Base-by-base conservation (phyloP, 2,329 filamentous ascomycete genomes). In the Pseudogymnoascus sp. region DNA sequence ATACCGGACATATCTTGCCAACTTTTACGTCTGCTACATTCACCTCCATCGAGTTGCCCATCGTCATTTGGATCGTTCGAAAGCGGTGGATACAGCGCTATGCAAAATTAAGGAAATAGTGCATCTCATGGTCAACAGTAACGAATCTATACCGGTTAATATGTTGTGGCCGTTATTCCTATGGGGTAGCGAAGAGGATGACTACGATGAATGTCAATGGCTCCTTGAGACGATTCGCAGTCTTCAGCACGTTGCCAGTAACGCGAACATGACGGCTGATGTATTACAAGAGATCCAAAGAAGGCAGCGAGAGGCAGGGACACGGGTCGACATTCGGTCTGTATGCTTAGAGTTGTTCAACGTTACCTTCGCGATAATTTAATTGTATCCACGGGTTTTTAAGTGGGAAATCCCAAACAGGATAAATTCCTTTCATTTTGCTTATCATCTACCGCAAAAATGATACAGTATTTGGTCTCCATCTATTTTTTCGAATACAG, bases 141-240 rank as follows among this genome's bases (percentile, higher is more conserved):
- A 78, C 14, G 76, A 79, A 33, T 73, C 78, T 5, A 72, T 83
- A 2, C 81, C 82, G 0, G 79, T 82, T 59, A 84, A 81, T 63
- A 78, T 83, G 73, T 73, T 84, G 3, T 84, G 81, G 82, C 81
- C 81, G 1, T 70, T 83, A 9, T 71, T 84, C 41, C 81, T 84
- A 77, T 74, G 80, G 63, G 81, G 81, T 0, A 78, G 77, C 5
- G 82, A 84, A 67, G 80, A 82, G 64, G 77, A 80, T 22, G 76
- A 78, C 45, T 38, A 69, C 0, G 72, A 74, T 2, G 79, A 83
- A 66, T 73, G 80, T 45, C 68, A 66, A 5, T 83, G 81, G 81
- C 82, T 84, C 61, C 73, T 77, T 38, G 70, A 75, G 6, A 77
- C 79, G 62, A 81, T 84, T n/a, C 70, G 74, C 7, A 69, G 71